Evolutionary conservation across 2,329 filamentous ascomycete genomes (phyloP).

Genomic region (Aspergillus tamarii): DNA sequence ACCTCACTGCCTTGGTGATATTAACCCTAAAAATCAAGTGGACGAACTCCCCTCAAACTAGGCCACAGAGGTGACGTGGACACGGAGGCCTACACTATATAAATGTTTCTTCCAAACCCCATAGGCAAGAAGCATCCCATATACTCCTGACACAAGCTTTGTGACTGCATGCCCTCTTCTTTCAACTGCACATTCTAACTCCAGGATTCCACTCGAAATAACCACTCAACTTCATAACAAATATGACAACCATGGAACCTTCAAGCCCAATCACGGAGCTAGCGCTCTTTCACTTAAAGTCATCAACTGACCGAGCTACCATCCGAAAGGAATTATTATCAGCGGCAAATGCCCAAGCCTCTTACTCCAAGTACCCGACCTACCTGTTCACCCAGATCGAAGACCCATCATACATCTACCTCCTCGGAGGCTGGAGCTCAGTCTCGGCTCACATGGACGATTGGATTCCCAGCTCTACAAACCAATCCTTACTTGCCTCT

Average conservation of each 20-base stretch:
- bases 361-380: conserved; percentile 41
- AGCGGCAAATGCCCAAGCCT: conserved; percentile 43
- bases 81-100: not conserved
- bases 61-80: not conserved
- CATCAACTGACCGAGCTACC: conserved; percentile 27
- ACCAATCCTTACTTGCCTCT: conserved; percentile 43
- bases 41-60: not conserved
- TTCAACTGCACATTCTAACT: not conserved
- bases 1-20: fast-evolving
- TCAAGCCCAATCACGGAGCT: conserved; percentile 44
- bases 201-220: too few species aligned
- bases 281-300: conserved; percentile 45
- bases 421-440: conserved; percentile 52
- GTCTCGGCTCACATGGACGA: conserved; percentile 44
- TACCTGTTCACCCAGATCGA: conserved; percentile 49
- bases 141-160: not conserved
- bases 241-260: not conserved
- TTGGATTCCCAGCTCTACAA: conserved; percentile 48
- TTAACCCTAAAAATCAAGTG: not conserved
- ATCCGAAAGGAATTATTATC: conserved; percentile 31
- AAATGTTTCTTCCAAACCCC: not conserved
- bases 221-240: not conserved
- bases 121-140: not conserved
- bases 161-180: not conserved
- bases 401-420: conserved; percentile 46